phyloP scores from a whole-genome alignment of 2,329 filamentous ascomycete genomes.

The Alternaria atra region DNA sequence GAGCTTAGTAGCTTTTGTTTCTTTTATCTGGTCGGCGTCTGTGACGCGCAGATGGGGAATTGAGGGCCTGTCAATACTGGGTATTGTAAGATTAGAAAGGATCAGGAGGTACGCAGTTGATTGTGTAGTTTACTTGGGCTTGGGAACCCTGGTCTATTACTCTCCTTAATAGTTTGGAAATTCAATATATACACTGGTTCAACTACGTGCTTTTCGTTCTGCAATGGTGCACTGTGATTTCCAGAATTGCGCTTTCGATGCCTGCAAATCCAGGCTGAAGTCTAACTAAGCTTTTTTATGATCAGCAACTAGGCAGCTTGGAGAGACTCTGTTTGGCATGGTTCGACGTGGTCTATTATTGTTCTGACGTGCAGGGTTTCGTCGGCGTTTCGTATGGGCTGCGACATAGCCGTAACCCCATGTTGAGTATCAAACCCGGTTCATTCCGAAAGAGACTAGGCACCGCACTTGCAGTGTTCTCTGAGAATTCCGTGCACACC shows the following conservation, averaged over 20 bases:
- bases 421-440: too few species aligned
- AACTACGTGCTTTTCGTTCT: neutral
- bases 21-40: slow-evolving; percentile 13
- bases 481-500: too few species aligned
- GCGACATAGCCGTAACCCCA: neutral
- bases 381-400: neutral
- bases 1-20: neutral
- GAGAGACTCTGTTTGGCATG: neutral
- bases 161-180: slow-evolving; percentile 25
- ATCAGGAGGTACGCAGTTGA: slow-evolving; percentile 4
- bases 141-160: slow-evolving; percentile 34
- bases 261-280: slow-evolving; percentile 7
- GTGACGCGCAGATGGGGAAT: slow-evolving; percentile 8
- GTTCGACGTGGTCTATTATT: neutral
- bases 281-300: slow-evolving; percentile 9
- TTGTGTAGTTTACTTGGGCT: slow-evolving; percentile 25
- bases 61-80: neutral
- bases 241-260: neutral
- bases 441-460: too few species aligned
- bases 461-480: too few species aligned
- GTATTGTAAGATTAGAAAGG: slow-evolving; percentile 4
- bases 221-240: too few species aligned
- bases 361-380: neutral
- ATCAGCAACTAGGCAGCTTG: neutral
- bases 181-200: neutral